Evolutionary conservation across 1,139 yeast genomes (phyloP).

Genomic region (Saccharomyces hybrid): DNA sequence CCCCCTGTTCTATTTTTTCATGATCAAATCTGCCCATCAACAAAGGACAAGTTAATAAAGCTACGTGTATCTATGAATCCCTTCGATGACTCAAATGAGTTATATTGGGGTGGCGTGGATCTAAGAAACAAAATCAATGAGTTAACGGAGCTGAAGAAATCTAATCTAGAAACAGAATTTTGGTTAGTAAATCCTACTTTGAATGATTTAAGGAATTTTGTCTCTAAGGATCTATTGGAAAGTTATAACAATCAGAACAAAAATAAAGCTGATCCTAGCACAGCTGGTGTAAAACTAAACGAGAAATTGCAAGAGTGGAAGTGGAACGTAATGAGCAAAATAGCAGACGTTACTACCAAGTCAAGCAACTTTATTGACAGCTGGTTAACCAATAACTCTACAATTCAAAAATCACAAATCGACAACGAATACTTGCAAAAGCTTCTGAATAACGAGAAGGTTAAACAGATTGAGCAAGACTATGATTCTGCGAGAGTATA

Average conservation of each 20-base stretch:
- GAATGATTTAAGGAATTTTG: constrained; percentile 72
- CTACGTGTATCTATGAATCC: constrained; percentile 57
- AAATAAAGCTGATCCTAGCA: not conserved
- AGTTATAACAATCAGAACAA: constrained; percentile 20
- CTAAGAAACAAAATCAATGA: constrained; percentile 49
- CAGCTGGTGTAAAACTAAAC: constrained; percentile 13
- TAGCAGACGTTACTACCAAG: constrained; percentile 71
- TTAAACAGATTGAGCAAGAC: constrained; percentile 72
- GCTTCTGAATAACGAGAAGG: constrained; percentile 69
- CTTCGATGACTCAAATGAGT: constrained; percentile 47
- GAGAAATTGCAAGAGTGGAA: constrained; percentile 54
- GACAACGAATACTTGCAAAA: constrained; percentile 41
- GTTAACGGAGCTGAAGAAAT: constrained; percentile 55
- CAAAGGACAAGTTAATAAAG: constrained; percentile 53
- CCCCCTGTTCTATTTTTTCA: constrained; percentile 82
- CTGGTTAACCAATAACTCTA: constrained; percentile 25
- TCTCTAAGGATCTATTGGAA: constrained; percentile 36
- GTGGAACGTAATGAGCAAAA: constrained; percentile 79
- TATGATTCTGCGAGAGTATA: constrained; percentile 88
- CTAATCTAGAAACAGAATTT: constrained; percentile 65
- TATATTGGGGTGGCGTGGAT: constrained; percentile 90
- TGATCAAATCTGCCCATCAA: constrained; percentile 77
- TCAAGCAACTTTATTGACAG: constrained; percentile 35
- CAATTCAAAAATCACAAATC: constrained; percentile 25
- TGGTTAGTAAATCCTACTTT: constrained; percentile 72